Evolutionary conservation across 1,284 basidiomycete species (phyloP).

Genomic region (Chondrostereum purpureum): DNA sequence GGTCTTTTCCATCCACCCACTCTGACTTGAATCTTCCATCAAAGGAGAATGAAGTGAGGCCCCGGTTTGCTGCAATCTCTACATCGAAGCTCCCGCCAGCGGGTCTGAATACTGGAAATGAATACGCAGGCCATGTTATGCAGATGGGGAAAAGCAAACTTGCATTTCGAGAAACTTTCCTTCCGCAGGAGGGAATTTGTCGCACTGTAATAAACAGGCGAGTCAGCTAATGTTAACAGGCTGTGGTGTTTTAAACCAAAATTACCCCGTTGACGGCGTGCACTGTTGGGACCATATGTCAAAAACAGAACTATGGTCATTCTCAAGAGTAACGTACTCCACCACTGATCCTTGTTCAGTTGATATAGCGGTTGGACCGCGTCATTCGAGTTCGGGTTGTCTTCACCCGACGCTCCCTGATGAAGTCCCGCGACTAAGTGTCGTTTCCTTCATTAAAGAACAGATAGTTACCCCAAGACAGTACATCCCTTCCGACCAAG

Average conservation of each 20-base stretch:
- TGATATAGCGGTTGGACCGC: slow-evolving; percentile 37
- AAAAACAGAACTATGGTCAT: background rate
- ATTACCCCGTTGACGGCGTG: slow-evolving; percentile 34
- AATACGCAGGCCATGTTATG: background rate
- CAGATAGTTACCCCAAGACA: slow-evolving; percentile 27
- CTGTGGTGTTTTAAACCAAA: background rate
- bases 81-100: slow-evolving; percentile 25
- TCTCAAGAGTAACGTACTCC: no score
- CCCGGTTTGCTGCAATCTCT: slow-evolving; percentile 16
- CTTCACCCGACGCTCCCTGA: slow-evolving; percentile 25
- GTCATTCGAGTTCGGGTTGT: slow-evolving; percentile 31
- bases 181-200: slow-evolving; percentile 34
- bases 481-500: slow-evolving; percentile 36
- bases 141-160: slow-evolving; percentile 12
- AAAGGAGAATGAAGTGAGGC: slow-evolving; percentile 11
- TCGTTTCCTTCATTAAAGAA: slow-evolving; percentile 12
- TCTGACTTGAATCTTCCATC: slow-evolving; percentile 10
- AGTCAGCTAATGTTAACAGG: background rate
- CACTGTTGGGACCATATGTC: slow-evolving; percentile 20
- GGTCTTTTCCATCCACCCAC: slow-evolving; percentile 11
- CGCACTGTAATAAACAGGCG: slow-evolving; percentile 29
- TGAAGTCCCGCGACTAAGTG: slow-evolving; percentile 4
- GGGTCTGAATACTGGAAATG: slow-evolving; percentile 28
- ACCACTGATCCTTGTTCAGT: slow-evolving; percentile 27
- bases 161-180: slow-evolving; percentile 40